Evolutionary conservation across 805 yeast genomes (phyloP), one percentile per base, ranked within the genome.

Genomic region (Zygotorulaspora chibaensis): DNA sequence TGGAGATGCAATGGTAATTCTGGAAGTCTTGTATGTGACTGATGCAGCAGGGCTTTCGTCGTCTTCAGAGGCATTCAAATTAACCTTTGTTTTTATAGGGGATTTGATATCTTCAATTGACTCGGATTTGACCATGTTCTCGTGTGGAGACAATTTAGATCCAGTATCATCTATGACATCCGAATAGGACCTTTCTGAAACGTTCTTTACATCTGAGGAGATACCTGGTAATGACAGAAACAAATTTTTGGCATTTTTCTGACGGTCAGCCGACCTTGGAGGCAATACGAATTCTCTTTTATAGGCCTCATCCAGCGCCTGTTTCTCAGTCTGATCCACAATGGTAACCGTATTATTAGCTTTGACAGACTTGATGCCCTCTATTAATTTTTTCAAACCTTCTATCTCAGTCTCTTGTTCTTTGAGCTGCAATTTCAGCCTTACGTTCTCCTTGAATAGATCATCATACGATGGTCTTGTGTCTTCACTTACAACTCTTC

Each of bases 191-290:
- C 20, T 13, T 4, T 16, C 20, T n/a, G 5, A 4, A 17, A 17
- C 16, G 20, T 17, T 5, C n/a, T 16, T 11, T 13, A 9, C 3
- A 5, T 33, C 36, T 4, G 20, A 16, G 7, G 25, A 20, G 25
- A 20, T 20, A 20, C 26, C 33, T 11, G 49, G 53, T 39, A 35
- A 45, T 10, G 52, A 48, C 15, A 54, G 45, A 16, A 41, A 39
- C 33, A 52, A 30, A 38, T 57, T 55, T 20, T 59, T 61, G 8
- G 50, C 41, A 26, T 57, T 52, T 16, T 43, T 52, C 34, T 50
- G 51, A 42, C 74, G 65, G 26, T 70, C 69, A 0, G 68, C 67
- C 1, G 75, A 71, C 44, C 75, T 59, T 27, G 72, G 70, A 8
- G 75, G 75, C 13, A 63, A 54, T 4, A 48, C 53, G 5, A 63